These are phyloP conservation scores for Acanthamoeba divionensis DNA, from an alignment of 208 protist genomes.

Conservation along the genomic window DNA sequence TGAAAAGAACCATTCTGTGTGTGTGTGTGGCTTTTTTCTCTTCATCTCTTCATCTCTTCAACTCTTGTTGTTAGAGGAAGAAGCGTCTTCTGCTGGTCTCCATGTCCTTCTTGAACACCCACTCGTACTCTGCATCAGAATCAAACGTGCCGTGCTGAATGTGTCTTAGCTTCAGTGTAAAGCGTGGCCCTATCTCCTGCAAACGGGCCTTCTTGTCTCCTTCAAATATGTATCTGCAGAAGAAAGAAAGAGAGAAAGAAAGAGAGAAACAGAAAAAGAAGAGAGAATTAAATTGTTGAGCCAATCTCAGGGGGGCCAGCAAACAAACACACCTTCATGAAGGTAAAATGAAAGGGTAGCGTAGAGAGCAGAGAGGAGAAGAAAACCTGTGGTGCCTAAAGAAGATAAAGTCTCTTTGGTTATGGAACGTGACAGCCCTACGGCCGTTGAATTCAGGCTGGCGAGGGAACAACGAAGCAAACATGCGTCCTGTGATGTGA, in stretches of 20 bases:
- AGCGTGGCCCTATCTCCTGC: conserved; percentile 86
- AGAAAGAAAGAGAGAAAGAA: background rate
- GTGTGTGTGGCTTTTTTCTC: too few relatives aligned
- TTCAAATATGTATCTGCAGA: conserved; percentile 81
- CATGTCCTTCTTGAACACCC: conserved; percentile 69
- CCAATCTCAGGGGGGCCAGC: background rate
- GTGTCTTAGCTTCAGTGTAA: conserved; percentile 85
- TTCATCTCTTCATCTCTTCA: too few relatives aligned
- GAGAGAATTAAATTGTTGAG: background rate
- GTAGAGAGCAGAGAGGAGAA: background rate
- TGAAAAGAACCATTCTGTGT: too few relatives aligned
- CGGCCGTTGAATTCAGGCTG: conserved; percentile 80
- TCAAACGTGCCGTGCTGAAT: conserved; percentile 86
- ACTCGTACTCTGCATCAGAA: conserved; percentile 81
- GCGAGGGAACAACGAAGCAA: conserved; percentile 15
- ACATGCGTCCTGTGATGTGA: background rate
- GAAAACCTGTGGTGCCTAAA: conserved; percentile 85
- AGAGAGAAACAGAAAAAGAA: background rate
- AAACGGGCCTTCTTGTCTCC: conserved; percentile 72
- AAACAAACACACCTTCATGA: background rate
- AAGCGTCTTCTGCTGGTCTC: conserved; percentile 42
- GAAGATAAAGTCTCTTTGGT: conserved; percentile 91
- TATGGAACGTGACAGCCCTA: conserved; percentile 85
- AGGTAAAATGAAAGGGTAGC: background rate
- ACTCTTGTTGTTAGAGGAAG: background rate